Evolutionary conservation across 805 yeast genomes (phyloP), one percentile per base, ranked within the genome.

Genomic region (Kazachstania martiniae): DNA sequence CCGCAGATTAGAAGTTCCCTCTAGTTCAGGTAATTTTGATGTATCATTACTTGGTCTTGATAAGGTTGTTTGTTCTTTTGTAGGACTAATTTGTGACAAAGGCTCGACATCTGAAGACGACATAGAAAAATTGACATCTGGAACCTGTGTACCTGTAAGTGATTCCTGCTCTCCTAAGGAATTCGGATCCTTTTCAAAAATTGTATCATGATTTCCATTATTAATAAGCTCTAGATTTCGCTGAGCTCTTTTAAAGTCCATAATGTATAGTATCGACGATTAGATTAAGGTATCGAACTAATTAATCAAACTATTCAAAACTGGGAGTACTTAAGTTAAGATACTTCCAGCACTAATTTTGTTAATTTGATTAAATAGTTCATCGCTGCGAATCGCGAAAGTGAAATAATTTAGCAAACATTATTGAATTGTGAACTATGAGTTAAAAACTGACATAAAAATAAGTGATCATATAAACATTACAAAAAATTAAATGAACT

Each of bases 191-290:
- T 14, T 24, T 8, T 17, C 13, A 16, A 10, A 8, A 12, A 10
- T 18, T 5, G 9, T 12, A 12, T 27, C 21, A 12, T 16, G 12
- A 12, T 28, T 40, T 7, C 24, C 31, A 18, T 29, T 44, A 18
- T 38, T 36, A 4, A 43, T 29, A 8, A 50, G 37, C 27, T 41
- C 36, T 19, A 50, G 37, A 38, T 49, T 49, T 33, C 52, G 37
- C 25, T 41, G 43, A 5, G 56, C 56, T 33, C 49, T 38, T 16
- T 40, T 32, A 29, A 41, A 36, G 32, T 52, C 55, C 58, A 52
- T 52, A 12, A n/a, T n/a, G n/a, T n/a, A n/a, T n/a, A n/a, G n/a
- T n/a, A n/a, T n/a, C n/a, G n/a, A n/a, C n/a, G n/a, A n/a, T n/a
- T n/a, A n/a, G n/a, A n/a, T n/a, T n/a, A n/a, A n/a, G n/a, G n/a